phyloP scores from a whole-genome alignment of 2,329 filamentous ascomycete genomes.

The Exophiala mesophila region DNA sequence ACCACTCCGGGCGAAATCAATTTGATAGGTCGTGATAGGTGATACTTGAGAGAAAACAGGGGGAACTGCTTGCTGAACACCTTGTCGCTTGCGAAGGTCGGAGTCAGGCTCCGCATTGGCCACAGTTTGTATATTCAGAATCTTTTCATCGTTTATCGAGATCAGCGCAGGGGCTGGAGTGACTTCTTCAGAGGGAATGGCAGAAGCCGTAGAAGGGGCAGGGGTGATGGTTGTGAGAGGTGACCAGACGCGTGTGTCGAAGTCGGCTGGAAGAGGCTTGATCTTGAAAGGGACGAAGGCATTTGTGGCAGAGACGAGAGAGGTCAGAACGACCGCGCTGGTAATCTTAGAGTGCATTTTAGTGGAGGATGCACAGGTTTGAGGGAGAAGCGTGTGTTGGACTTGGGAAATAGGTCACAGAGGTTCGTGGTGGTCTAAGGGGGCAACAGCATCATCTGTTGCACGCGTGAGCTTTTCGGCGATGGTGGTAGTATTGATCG shows the following conservation, averaged over 20 bases:
- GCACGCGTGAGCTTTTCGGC: no score
- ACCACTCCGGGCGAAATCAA: slow-evolving; percentile 6
- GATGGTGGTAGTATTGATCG: no score
- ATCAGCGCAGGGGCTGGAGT: slow-evolving; percentile 8
- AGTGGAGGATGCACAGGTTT: not conserved
- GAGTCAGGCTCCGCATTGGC: slow-evolving; percentile 15
- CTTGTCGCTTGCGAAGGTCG: slow-evolving; percentile 21
- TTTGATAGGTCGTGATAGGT: slow-evolving; percentile 28
- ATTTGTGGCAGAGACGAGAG: slow-evolving; percentile 12
- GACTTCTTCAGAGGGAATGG: slow-evolving; percentile 1
- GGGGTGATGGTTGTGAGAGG: slow-evolving; percentile 16
- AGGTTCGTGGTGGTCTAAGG: no score
- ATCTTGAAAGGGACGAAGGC: slow-evolving; percentile 16
- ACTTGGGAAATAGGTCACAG: no score
- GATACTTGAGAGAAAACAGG: slow-evolving; percentile 28
- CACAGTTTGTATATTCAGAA: slow-evolving; percentile 13
- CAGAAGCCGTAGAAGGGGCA: not conserved
- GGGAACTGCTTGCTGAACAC: slow-evolving; percentile 29
- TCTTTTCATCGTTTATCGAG: slow-evolving; percentile 1
- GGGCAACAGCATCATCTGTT: no score
- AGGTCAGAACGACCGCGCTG: slow-evolving; percentile 13
- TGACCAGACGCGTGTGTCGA: slow-evolving; percentile 13
- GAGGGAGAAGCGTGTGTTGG: not conserved
- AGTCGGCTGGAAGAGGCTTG: slow-evolving; percentile 12
- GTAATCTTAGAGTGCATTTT: slow-evolving; percentile 2